These are phyloP conservation scores for Leccinum variicolor DNA, from an alignment of 768 basidiomycete genomes.

Conservation along the genomic window DNA sequence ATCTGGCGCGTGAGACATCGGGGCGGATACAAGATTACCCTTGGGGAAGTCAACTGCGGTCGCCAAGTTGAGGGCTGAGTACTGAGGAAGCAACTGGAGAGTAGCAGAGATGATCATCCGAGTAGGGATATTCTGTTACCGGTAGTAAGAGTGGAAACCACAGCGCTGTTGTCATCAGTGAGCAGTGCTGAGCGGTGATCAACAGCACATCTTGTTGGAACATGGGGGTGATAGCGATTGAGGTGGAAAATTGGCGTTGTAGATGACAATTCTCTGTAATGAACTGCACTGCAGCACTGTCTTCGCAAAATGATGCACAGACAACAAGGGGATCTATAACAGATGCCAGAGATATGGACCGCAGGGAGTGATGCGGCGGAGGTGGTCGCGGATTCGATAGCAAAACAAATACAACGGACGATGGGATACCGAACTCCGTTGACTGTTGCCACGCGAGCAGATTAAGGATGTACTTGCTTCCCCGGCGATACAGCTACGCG, in stretches of 20 bases:
- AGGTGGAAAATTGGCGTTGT: slow-evolving; percentile 6
- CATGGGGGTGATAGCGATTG: background rate
- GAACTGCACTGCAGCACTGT: slow-evolving; percentile 3
- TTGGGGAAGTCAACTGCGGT: slow-evolving; percentile 13
- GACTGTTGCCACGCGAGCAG: slow-evolving; percentile 14
- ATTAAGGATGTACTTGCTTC: slow-evolving; percentile 19
- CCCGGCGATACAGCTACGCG: slow-evolving; percentile 24
- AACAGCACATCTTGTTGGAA: background rate
- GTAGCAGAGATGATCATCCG: slow-evolving; percentile 6
- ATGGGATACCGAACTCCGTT: slow-evolving; percentile 14
- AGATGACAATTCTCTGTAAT: slow-evolving; percentile 11
- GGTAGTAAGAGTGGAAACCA: background rate
- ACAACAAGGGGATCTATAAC: slow-evolving; percentile 19
- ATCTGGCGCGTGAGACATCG: slow-evolving; percentile 20
- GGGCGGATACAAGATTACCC: slow-evolving; percentile 17
- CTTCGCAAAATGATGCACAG: slow-evolving; percentile 27
- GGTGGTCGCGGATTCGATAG: slow-evolving; percentile 12
- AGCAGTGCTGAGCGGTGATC: background rate
- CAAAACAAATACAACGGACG: slow-evolving; percentile 20
- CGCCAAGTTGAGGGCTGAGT: slow-evolving; percentile 10
- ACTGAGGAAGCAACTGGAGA: background rate
- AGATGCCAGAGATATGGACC: slow-evolving; percentile 15
- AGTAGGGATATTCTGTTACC: background rate
- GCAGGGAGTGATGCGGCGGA: slow-evolving; percentile 9
- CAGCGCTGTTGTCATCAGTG: background rate